Evolutionary conservation across 208 protist genomes (phyloP), one percentile per base, ranked within the genome.

Genomic region (Leishmania lainsoni): DNA sequence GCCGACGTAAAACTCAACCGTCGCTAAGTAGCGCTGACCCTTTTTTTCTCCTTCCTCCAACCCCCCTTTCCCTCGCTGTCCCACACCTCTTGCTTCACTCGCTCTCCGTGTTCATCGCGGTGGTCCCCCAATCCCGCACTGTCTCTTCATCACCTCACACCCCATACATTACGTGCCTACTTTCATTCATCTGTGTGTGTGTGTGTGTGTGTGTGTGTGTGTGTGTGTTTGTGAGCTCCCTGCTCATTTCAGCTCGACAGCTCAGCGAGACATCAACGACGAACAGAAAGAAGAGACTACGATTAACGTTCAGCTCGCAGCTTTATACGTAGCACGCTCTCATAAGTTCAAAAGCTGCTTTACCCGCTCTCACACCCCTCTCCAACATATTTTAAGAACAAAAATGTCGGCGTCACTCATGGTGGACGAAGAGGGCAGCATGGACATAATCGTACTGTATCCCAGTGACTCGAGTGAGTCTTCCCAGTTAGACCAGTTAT

Each of bases 401-500:
- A 42, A 70, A 70, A 56, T 74, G 76, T 84, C 81, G 22, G 29
- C 48, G 56, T 58, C 39, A 51, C 35, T 48, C 35, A 1, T 68
- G 22, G 29, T 65, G 63, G 26, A 71, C 59, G 78, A 83, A 49
- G 35, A 63, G 78, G 78, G 56, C 35, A 68, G n/a, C 35, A 65
- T 86, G 68, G 49, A 66, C 56, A 80, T 51, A 20, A 74, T 88
- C 14, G 75, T 80, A 29, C 56, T 85, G 81, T 81, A 79, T 26
- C 83, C 78, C 32, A 78, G 78, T 51, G 77, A 88, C 77, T 85
- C 81, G 26, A 76, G 79, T 52, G 70, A 65, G 48, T 75, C 79
- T 1, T 86, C 76, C 29, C 86, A 82, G 35, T 74, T 74, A n/a
- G 86, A 89, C 29, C 76, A 80, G 51, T 72, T 89, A 17, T 75